These are phyloP conservation scores for Nicotiana tomentosiformis DNA, from an alignment of 257 asterid species.

Conservation along the genomic window DNA sequence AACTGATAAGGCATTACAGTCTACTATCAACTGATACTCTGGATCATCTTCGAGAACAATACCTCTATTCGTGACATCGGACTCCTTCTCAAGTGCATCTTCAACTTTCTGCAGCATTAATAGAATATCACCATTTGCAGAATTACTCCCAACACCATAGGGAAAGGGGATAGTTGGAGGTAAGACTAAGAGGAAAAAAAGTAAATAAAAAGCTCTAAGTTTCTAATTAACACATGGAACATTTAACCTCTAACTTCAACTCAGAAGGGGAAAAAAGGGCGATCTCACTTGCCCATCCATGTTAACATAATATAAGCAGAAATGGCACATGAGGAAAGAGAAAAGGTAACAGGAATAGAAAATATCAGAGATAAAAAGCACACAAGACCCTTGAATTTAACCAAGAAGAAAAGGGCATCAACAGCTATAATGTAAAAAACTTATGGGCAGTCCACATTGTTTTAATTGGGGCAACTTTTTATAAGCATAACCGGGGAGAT, in stretches of 20 bases:
- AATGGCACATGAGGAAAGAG: background rate
- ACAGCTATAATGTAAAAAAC: background rate
- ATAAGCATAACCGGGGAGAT: background rate
- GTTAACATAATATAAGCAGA: background rate
- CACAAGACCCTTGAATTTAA: background rate
- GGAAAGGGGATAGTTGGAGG: background rate
- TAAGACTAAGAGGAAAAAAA: background rate
- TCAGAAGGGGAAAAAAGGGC: background rate
- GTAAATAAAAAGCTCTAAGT: background rate
- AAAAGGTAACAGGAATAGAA: background rate
- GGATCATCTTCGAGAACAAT: slow-evolving; percentile 87
- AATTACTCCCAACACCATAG: background rate
- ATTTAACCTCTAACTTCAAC: background rate
- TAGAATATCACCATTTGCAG: slow-evolving; percentile 3
- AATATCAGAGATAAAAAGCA: background rate
- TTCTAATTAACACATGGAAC: background rate
- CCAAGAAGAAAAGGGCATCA: background rate
- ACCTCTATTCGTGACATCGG: slow-evolving; percentile 46
- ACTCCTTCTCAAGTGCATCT: slow-evolving; percentile 66
- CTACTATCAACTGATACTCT: slow-evolving; percentile 90
- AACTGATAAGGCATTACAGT: slow-evolving; percentile 83
- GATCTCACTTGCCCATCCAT: background rate
- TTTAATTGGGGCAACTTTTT: background rate
- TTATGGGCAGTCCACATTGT: background rate
- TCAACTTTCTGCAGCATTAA: slow-evolving; percentile 74